Base-by-base conservation (phyloP, 768 basidiomycete genomes). In the Tricholoma sp. region DNA sequence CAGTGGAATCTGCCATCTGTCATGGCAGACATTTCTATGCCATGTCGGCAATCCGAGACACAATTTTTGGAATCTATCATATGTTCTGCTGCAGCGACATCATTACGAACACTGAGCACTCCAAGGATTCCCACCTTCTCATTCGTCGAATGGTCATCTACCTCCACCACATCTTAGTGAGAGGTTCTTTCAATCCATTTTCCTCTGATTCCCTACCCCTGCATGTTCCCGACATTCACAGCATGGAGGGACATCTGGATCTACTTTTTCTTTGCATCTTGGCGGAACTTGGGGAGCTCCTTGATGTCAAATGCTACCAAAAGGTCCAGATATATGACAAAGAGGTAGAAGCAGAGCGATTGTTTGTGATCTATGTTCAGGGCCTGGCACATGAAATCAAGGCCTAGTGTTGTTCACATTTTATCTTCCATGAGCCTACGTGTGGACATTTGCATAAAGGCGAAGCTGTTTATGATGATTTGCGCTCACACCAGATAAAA, bases 1-100 rank as follows among this genome's bases (percentile, higher is more conserved):
- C 54, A 0, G 53, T 55, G 0, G n/a, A 28, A 8, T 12, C 39
- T 12, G n/a, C 61, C 31, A 58, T 61, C 15, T 57, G 53, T 44
- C 29, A 34, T 29, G 63, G 63, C 7, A 58, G 58, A 0, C 63
- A 61, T 45, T 64, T 49, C 32, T 56, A 57, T 33, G 4, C 50
- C 4, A 42, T 51, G 2, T 39, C 41, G 13, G 58, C 61, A 1
- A 50, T 63, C 2, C 24, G 15, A 7, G 55, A 54, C 24, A 24
- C 12, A 48, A 33, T 48, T 29, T 32, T 10, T 18, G 50, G 49
- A 0, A 17, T 52, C 3, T 54, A 36, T 13, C 39, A 54, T 17
- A 54, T 41, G n/a, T 54, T 54, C 18, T 11, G 24, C 3, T 6
- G 4, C 6, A 37, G 28, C 39, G 17, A 20, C 17, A 8, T 34